Conservation (phyloP, 768 basidiomycete species). For the Suillus decipiens region DNA sequence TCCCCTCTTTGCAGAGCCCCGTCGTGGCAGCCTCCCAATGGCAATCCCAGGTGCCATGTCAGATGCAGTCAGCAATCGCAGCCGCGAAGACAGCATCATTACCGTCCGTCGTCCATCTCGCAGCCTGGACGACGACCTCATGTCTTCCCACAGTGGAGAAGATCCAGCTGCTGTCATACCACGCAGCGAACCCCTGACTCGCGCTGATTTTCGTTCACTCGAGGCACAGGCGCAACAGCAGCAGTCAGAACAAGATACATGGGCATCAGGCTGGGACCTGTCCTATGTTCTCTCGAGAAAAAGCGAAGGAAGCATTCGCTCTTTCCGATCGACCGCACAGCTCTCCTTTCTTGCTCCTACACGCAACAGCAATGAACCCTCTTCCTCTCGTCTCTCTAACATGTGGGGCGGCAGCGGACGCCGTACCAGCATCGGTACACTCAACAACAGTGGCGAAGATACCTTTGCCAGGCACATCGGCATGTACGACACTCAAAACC, state of each 20-base stretch:
- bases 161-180: slow-evolving; percentile 39
- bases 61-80: slow-evolving; percentile 36
- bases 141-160: slow-evolving; percentile 22
- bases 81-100: slow-evolving; percentile 57
- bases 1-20: slow-evolving; percentile 20
- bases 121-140: slow-evolving; percentile 54
- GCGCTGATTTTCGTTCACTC: slow-evolving; percentile 56
- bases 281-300: slow-evolving; percentile 41
- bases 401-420: slow-evolving; percentile 12
- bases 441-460: slow-evolving; percentile 36
- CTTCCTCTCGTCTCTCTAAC: slow-evolving; percentile 7
- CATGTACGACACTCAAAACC: slow-evolving; percentile 43
- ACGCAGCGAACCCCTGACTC: slow-evolving; percentile 43
- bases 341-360: slow-evolving; percentile 24
- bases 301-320: slow-evolving; percentile 37
- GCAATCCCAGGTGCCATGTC: slow-evolving; percentile 47
- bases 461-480: slow-evolving; percentile 41
- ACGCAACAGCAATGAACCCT: slow-evolving; percentile 15
- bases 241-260: slow-evolving; percentile 13
- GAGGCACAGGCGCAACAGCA: slow-evolving; percentile 40
- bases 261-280: slow-evolving; percentile 43
- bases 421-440: slow-evolving; percentile 36
- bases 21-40: slow-evolving; percentile 64
- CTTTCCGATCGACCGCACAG: slow-evolving; percentile 30
- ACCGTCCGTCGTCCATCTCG: slow-evolving; percentile 64